Conservation (phyloP, 192 early-diverging fungal species). For the Coemansia sp. region DNA sequence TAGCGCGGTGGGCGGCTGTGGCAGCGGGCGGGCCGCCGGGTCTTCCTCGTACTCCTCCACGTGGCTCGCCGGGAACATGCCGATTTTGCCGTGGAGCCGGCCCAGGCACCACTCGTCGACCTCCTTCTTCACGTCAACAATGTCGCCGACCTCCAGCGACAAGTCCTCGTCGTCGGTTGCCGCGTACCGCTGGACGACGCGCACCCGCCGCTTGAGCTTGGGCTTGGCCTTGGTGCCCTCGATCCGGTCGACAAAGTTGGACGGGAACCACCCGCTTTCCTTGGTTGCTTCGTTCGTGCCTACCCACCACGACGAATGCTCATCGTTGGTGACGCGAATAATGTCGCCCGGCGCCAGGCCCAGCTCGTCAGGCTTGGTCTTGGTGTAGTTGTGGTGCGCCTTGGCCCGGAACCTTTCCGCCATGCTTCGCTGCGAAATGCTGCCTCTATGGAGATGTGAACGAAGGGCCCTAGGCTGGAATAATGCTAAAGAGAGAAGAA, state of each 20-base stretch:
- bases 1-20: slow-evolving; percentile 11
- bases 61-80: slow-evolving; percentile 61
- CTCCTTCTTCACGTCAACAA: slow-evolving; percentile 53
- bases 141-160: slow-evolving; percentile 52
- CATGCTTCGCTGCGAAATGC: slow-evolving; percentile 12
- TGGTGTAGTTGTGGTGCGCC: slow-evolving; percentile 34
- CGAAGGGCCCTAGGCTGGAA: too few species aligned
- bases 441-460: background rate
- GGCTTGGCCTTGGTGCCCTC: slow-evolving; percentile 6
- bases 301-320: slow-evolving; percentile 37
- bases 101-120: slow-evolving; percentile 66
- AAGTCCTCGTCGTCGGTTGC: slow-evolving; percentile 62
- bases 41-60: slow-evolving; percentile 14
- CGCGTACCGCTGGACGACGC: slow-evolving; percentile 42
- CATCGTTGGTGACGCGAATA: slow-evolving; percentile 27
- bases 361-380: slow-evolving; percentile 41
- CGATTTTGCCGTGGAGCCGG: slow-evolving; percentile 55
- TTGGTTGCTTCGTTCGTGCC: slow-evolving; percentile 28
- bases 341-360: slow-evolving; percentile 33
- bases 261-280: slow-evolving; percentile 44
- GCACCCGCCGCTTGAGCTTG: slow-evolving; percentile 24
- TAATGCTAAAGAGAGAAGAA: too few species aligned
- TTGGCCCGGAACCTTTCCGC: slow-evolving; percentile 30
- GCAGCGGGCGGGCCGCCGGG: slow-evolving; percentile 26
- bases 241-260: slow-evolving; percentile 34